Base-by-base conservation (phyloP, 768 basidiomycete species). In the Pleurotus citrinopileatus region DNA sequence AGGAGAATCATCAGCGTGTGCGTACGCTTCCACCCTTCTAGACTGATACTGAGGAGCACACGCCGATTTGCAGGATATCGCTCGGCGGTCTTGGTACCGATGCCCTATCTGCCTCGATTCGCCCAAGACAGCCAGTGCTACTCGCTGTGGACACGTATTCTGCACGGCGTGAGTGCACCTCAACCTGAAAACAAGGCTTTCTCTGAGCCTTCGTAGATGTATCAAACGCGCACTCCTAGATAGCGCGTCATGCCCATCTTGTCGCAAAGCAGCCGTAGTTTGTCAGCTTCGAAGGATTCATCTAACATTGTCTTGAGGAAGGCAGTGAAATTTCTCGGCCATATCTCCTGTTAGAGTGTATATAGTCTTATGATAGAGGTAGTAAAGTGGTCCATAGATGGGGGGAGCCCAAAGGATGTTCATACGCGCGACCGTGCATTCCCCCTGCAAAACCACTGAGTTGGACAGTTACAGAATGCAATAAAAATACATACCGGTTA, bases 401-500 rank as follows among this genome's bases (percentile, higher is more conserved):
- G n/a, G n/a, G n/a, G n/a, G n/a, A n/a, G n/a, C n/a, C n/a, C n/a
- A n/a, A n/a, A n/a, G n/a, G n/a, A n/a, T n/a, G n/a, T n/a, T n/a
- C n/a, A n/a, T n/a, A n/a, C n/a, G n/a, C 53, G 57, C 27, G 42
- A 54, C 22, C 52, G 53, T 15, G 57, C 57, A 51, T 57, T 57
- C 5, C 57, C 57, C 13, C 57, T 57, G 36, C 42, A 38, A 25
- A 17, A 26, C 22, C 13, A 19, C 8, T 22, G 50, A 48, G n/a
- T 42, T 32, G 5, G 12, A 5, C 17, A 13, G 27, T n/a, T 3
- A 23, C 42, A 17, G 9, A 45, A 34, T 3, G 29, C 37, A 47
- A 42, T 7, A 27, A 23, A 20, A 52, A 32, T 42, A 73, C 87
- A 55, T 52, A 89, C 90, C 89, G 83, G 66, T 90, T 90, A 25